Conservation (phyloP, 2,329 filamentous ascomycete genomes). For the Rutstroemia sp. region DNA sequence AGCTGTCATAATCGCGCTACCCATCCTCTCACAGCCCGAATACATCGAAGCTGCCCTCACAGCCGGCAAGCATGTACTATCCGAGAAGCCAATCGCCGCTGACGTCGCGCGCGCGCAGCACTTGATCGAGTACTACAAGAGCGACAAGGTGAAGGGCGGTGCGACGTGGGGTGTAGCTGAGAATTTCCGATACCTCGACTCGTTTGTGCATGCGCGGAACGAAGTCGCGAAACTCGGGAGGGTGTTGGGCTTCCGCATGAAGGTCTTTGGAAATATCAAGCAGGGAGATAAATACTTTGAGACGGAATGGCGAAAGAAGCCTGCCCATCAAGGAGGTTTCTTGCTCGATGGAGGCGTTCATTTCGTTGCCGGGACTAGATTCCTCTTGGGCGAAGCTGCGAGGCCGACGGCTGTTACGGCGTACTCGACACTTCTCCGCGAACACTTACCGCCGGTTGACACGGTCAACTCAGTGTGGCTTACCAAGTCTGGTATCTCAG, state of each 20-base stretch:
- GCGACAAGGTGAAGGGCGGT: conserved; percentile 29
- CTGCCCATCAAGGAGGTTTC: conserved; percentile 68
- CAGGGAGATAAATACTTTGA: conserved; percentile 42
- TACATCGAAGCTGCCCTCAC: conserved; percentile 42
- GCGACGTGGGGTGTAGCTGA: conserved; percentile 58
- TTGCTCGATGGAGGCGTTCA: conserved; percentile 72
- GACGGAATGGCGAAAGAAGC: conserved; percentile 58
- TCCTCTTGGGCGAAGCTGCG: conserved; percentile 42
- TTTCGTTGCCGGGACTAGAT: conserved; percentile 54
- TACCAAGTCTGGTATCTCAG: conserved; percentile 25
- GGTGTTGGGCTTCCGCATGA: conserved; percentile 45
- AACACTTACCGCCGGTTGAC: conserved; percentile 28
- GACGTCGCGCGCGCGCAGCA: conserved; percentile 40
- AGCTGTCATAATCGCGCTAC: conserved; percentile 37
- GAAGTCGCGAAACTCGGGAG: conserved; percentile 45
- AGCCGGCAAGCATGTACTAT: conserved; percentile 46
- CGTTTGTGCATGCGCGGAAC: conserved; percentile 43
- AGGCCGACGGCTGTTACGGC: conserved; percentile 21
- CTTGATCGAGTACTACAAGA: conserved; percentile 41
- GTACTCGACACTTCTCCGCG: conserved; percentile 23
- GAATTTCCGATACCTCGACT: conserved; percentile 60
- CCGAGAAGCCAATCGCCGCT: conserved; percentile 47
- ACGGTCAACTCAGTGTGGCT: conserved; percentile 30
- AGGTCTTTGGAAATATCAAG: conserved; percentile 38
- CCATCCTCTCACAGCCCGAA: conserved; percentile 41